Percentiles rank a stretch among this genome's conserved stretches.
Conservation (phyloP, 202 grass and related monocot genomes). For the Miscanthus sacchariflorus region DNA sequence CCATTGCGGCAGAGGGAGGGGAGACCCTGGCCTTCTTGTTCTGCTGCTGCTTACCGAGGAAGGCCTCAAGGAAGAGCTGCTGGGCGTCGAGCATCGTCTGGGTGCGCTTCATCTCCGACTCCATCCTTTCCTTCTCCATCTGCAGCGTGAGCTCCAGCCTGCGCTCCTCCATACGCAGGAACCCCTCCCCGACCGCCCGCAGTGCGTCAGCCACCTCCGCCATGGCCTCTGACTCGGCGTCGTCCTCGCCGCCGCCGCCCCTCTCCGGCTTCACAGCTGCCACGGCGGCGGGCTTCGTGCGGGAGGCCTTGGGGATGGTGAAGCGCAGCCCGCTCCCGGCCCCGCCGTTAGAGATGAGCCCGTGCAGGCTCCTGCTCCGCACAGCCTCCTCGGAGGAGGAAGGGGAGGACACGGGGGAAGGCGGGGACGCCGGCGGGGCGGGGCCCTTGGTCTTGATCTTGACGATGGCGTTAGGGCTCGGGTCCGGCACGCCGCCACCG, state of each 20-base stretch:
- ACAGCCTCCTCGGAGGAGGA: conserved; percentile 47
- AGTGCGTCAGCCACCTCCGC: conserved; percentile 76
- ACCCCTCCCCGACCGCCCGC: conserved; percentile 75
- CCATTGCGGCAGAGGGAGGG: conserved; percentile 25
- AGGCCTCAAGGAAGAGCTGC: conserved; percentile 80
- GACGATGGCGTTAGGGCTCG: conserved; percentile 67
- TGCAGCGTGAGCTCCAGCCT: conserved; percentile 92
- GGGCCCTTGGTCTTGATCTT: conserved; percentile 58
- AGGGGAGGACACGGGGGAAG: conserved; percentile 51
- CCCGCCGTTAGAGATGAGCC: conserved; percentile 84
- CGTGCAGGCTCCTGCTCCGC: conserved; percentile 67
- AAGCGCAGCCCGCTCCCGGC: conserved; percentile 73
- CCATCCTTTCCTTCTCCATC: conserved; percentile 95
- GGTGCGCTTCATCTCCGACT: conserved; percentile 91
- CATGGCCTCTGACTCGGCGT: conserved; percentile 63
- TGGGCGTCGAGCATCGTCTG: conserved; percentile 91
- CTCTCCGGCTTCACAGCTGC: conserved; percentile 51
- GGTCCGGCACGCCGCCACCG: conserved; percentile 46
- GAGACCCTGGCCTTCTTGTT: conserved; percentile 53
- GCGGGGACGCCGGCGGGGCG: conserved; percentile 29
- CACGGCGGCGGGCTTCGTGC: conserved; percentile 49
- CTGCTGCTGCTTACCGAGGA: conserved; percentile 64
- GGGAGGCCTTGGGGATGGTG: conserved; percentile 88
- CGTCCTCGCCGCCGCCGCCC: conserved; percentile 37
- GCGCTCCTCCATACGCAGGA: conserved; percentile 91